phyloP scores from a whole-genome alignment of 2,329 filamentous ascomycete genomes.

The Claviceps maximensis region DNA sequence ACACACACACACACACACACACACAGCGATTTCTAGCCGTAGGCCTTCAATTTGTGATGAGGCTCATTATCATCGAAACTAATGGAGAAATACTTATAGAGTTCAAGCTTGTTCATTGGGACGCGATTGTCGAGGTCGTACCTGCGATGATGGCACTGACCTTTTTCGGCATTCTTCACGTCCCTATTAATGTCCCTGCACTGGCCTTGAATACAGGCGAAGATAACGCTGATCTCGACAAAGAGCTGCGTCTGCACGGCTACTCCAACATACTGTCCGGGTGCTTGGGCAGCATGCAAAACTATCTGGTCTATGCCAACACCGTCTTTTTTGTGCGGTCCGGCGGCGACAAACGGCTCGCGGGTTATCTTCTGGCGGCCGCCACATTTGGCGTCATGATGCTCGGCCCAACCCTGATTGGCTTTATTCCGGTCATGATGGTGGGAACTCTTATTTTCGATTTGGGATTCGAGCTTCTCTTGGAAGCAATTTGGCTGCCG shows the following conservation, averaged over 20 bases:
- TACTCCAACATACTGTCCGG: slow-evolving; percentile 88
- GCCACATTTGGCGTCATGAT: slow-evolving; percentile 74
- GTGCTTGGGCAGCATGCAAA: slow-evolving; percentile 76
- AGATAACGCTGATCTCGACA: slow-evolving; percentile 82
- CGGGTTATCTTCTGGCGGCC: slow-evolving; percentile 70
- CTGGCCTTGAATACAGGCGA: slow-evolving; percentile 82
- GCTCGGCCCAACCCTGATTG: slow-evolving; percentile 75
- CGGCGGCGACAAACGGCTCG: slow-evolving; percentile 74
- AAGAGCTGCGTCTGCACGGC: slow-evolving; percentile 84
- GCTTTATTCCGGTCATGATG: slow-evolving; percentile 92
- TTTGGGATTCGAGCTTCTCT: slow-evolving; percentile 79
- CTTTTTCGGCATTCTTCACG: slow-evolving; percentile 93
- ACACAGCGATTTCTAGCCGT: not conserved
- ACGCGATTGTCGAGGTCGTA: slow-evolving; percentile 67
- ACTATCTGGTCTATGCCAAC: slow-evolving; percentile 96
- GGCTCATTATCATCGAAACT: not conserved
- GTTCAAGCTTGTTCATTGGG: slow-evolving; percentile 70
- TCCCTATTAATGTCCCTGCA: slow-evolving; percentile 95
- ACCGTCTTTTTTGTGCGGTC: slow-evolving; percentile 93
- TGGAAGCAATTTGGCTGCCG: slow-evolving; percentile 79
- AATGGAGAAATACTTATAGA: slow-evolving; percentile 36
- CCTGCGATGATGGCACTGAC: slow-evolving; percentile 95
- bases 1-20: too few species aligned
- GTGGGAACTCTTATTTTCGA: slow-evolving; percentile 92
- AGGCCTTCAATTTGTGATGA: too few species aligned